A percentile compares a stretch with the other conserved stretches of the same genome.
phyloP scores from a whole-genome alignment of 2,329 filamentous ascomycete species.

The Aspergillus uvarum region DNA sequence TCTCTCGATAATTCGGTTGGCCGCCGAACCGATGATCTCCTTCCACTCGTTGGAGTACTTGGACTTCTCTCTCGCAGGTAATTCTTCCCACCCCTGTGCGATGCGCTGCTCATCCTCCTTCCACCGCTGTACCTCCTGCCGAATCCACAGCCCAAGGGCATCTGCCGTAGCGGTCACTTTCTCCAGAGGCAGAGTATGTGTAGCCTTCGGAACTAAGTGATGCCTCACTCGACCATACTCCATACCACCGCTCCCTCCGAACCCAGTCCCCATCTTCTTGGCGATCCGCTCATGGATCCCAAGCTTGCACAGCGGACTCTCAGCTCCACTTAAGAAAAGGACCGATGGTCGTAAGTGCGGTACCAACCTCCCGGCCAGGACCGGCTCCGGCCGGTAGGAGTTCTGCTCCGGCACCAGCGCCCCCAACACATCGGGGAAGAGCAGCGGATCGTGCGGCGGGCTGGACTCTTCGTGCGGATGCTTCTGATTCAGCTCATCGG shows the following conservation, averaged over 20 bases:
- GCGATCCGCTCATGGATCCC: slow-evolving; percentile 27
- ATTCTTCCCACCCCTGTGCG: background rate
- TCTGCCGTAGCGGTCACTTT: slow-evolving; percentile 25
- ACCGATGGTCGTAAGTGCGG: slow-evolving; percentile 12
- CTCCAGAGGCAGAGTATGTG: slow-evolving; percentile 30
- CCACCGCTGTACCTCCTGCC: background rate
- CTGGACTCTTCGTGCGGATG: background rate
- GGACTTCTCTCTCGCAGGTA: background rate
- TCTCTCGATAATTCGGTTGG: background rate
- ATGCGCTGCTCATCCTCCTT: background rate
- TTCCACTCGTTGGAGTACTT: background rate
- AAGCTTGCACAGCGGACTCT: slow-evolving; percentile 26
- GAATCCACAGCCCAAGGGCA: slow-evolving; percentile 8
- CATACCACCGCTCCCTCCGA: slow-evolving; percentile 50
- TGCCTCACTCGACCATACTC: slow-evolving; percentile 41
- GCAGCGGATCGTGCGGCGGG: slow-evolving; percentile 11
- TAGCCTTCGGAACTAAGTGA: slow-evolving; percentile 22
- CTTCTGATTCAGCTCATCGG: slow-evolving; percentile 16
- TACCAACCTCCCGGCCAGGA: slow-evolving; percentile 8
- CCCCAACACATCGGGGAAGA: slow-evolving; percentile 11
- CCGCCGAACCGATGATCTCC: background rate
- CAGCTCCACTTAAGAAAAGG: slow-evolving; percentile 2
- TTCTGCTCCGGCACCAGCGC: slow-evolving; percentile 1
- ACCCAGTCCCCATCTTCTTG: slow-evolving; percentile 30
- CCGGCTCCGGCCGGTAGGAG: slow-evolving; percentile 11